Base-by-base conservation (phyloP, 495 filamentous ascomycete species). In the Aspergillus wentii region DNA sequence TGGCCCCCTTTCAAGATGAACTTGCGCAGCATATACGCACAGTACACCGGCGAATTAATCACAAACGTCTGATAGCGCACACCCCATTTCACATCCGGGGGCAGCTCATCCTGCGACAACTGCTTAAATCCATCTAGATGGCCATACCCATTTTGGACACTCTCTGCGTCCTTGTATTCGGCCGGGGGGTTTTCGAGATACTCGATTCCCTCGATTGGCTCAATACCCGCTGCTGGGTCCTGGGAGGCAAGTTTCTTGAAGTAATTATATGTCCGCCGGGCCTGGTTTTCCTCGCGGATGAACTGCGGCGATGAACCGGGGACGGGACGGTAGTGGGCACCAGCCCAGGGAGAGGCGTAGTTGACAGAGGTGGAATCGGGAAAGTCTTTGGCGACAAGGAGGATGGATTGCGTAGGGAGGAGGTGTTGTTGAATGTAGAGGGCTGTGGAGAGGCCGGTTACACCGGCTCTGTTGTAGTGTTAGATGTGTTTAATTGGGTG, bases 261-360 rank as follows among this genome's bases (percentile, higher is more conserved):
- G 44, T 65, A 63, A 3, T 57, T 33, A 47, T 68, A 82, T 10
- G 79, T 81, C 5, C 50, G 51, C 5, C 66, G 54, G 2, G 77
- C 68, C 54, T 78, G 61, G 33, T 45, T 51, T 33, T 74, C 71
- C 43, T 79, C 75, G 17, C 59, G 61, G 3, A 53, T 30, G n/a
- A 52, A 39, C 31, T 69, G 66, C 6, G 59, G 43, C 0, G 62
- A 56, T 1, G 56, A 47, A 2, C 71, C 72, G 0, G 75, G 72
- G 2, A 80, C 61, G 9, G 71, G 72, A 3, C 78, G 71, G 59
- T 79, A 76, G 50, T 77, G 78, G 5, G 75, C 79, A 40, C 79
- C 79, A n/a, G 68, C 79, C 79, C 78, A 83, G 7, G 76, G 71
- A 4, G 78, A 80, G 36, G 78, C 72, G 59, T 74, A 83, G 66